phyloP scores from a whole-genome alignment of 2,329 filamentous ascomycete genomes.

The Endoconidiophora laricicola region DNA sequence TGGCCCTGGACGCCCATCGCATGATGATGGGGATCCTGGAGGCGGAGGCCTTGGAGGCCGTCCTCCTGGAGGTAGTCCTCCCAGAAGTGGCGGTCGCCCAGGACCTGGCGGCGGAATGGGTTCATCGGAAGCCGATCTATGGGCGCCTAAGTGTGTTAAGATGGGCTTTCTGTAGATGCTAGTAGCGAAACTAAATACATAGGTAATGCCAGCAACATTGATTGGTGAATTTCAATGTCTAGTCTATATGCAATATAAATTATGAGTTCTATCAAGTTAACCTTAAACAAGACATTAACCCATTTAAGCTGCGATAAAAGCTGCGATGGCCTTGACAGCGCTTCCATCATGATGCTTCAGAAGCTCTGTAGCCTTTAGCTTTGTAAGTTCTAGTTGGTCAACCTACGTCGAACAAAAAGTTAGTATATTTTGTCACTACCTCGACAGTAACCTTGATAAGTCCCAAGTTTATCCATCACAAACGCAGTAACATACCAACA shows the following conservation, averaged over 20 bases:
- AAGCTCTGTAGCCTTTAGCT: conserved; percentile 57
- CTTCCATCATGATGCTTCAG: conserved; percentile 57
- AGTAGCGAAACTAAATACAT: too few relatives aligned
- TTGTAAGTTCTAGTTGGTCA: conserved; percentile 55
- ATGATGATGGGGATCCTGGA: too few relatives aligned
- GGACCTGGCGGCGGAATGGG: conserved; percentile 2
- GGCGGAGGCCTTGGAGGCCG: too few relatives aligned
- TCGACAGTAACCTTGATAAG: not conserved
- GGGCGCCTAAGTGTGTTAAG: conserved; percentile 18
- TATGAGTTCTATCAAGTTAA: too few relatives aligned
- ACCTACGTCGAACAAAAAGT: conserved; percentile 26
- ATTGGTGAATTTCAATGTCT: too few relatives aligned
- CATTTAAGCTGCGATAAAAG: conserved; percentile 25
- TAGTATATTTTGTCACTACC: not conserved
- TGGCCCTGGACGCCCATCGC: too few relatives aligned
- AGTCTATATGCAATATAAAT: too few relatives aligned
- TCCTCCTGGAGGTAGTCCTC: not conserved
- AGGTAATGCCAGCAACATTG: too few relatives aligned
- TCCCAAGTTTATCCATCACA: not conserved
- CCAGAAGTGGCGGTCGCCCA: not conserved
- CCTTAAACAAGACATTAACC: not conserved
- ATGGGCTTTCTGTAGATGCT: conserved; percentile 5
- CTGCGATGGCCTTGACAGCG: conserved; percentile 47
- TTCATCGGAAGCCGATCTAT: conserved; percentile 14
- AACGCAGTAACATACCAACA: conserved; percentile 38